Base-by-base conservation (phyloP, 768 basidiomycete genomes). In the Brasilioporus rufonigricans region DNA sequence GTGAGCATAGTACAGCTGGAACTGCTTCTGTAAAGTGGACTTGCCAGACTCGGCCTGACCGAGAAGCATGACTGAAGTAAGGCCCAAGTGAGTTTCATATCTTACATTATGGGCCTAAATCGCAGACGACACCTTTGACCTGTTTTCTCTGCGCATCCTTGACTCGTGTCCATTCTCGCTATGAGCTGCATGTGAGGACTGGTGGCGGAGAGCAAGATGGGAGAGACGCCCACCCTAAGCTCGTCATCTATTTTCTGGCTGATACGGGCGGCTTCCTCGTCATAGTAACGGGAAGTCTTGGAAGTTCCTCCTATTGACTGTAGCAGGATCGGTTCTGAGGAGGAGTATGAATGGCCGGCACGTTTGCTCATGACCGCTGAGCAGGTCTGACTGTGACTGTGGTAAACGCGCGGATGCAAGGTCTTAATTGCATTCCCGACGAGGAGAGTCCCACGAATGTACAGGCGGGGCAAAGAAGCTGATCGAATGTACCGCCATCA, bases 41-140 rank as follows among this genome's bases (percentile, higher is more conserved):
- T 93, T 93, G 35, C 89, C 89, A 47, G 83, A 84, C 68, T 89
- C 89, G 55, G 89, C 87, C 65, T 91, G 89, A 18, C 89, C 89
- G 29, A 91, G 78, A 10, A 91, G 77, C 74, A 91, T 82, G 33
- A 89, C 86, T 87, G 59, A 4, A 21, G 50, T 12, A 44, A 24
- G 48, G 13, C 24, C 7, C 29, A 13, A 19, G 56, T 52, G 57
- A 68, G 59, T 29, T 12, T 5, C 19, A 19, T 27, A 43, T 38
- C 31, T 27, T 16, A 8, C 18, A 9, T n/a, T n/a, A n/a, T n/a
- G 2, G 56, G 31, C 33, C 3, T 16, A 13, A 5, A 19, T 21
- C 27, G 27, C 5, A 29, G 27, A 29, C 27, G 27, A 29, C 52
- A 80, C 84, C 83, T 77, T 84, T 86, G 19, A 86, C 76, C 57